Evolutionary conservation across 2,329 filamentous ascomycete genomes (phyloP).

Genomic region (Magnaporthiopsis rhizophila): DNA sequence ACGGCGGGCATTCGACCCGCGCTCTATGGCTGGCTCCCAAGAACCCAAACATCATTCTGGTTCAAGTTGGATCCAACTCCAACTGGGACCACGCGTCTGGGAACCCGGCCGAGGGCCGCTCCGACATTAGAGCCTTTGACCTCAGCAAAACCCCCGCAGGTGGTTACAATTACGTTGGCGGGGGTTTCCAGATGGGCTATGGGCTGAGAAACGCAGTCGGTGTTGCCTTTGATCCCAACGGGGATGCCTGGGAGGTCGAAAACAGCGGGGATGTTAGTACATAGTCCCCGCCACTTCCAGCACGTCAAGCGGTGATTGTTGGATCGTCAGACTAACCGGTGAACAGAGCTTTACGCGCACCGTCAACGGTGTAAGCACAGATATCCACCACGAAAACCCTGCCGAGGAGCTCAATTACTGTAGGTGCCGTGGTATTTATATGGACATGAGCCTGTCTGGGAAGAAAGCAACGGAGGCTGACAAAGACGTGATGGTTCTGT

Average conservation of each 20-base stretch:
- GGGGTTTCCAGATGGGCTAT: slow-evolving; percentile 26
- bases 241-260: slow-evolving; percentile 39
- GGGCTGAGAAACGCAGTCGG: slow-evolving; percentile 54
- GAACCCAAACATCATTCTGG: slow-evolving; percentile 24
- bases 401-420: slow-evolving; percentile 60
- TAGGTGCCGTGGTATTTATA: slow-evolving; percentile 10
- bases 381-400: slow-evolving; percentile 54
- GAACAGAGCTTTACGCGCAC: slow-evolving; percentile 34
- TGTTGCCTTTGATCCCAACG: slow-evolving; percentile 38
- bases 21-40: slow-evolving; percentile 25
- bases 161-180: slow-evolving; percentile 24
- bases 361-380: slow-evolving; percentile 32
- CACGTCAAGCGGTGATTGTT: too few species aligned
- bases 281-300: neutral
- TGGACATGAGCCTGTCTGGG: neutral
- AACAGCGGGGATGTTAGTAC: slow-evolving; percentile 34
- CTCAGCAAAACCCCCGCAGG: slow-evolving; percentile 20
- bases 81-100: slow-evolving; percentile 25
- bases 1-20: slow-evolving; percentile 25
- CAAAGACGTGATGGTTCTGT: too few species aligned
- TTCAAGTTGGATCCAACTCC: slow-evolving; percentile 24
- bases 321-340: too few species aligned
- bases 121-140: slow-evolving; percentile 30
- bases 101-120: slow-evolving; percentile 22
- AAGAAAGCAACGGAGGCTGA: neutral